phyloP scores from a whole-genome alignment of 2,329 filamentous ascomycete species.

The Trichophyton schoenleinii region DNA sequence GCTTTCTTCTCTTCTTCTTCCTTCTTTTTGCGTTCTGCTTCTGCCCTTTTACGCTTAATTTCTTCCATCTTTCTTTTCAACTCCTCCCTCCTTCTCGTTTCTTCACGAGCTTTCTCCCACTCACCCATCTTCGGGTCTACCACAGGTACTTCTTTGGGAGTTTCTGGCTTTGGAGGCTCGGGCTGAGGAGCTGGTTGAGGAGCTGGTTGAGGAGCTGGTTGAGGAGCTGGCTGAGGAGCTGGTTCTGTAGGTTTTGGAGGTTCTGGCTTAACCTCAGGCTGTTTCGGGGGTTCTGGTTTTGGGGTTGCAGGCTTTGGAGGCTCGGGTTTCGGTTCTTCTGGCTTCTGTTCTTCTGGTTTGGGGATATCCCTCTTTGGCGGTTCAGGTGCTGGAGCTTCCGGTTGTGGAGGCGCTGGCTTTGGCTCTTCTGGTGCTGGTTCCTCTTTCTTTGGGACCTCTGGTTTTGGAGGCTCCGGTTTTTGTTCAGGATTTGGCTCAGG shows the following conservation, averaged over 20 bases:
- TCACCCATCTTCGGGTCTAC: conserved; percentile 8
- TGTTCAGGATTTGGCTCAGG: conserved; percentile 5
- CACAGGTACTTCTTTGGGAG: neutral
- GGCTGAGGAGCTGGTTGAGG: neutral
- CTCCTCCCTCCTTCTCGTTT: conserved; percentile 27
- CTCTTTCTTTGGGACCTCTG: neutral
- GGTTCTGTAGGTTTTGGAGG: conserved; percentile 4
- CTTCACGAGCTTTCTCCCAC: conserved; percentile 23
- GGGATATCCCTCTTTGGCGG: neutral
- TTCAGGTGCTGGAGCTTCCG: neutral
- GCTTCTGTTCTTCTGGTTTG: conserved; percentile 2
- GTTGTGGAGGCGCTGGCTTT: neutral
- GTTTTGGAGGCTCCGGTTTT: conserved; percentile 2
- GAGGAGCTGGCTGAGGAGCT: neutral
- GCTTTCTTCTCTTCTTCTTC: conserved; percentile 28
- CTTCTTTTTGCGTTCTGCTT: conserved; percentile 27
- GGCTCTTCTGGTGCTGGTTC: neutral
- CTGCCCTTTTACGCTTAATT: conserved; percentile 27
- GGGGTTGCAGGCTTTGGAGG: neutral
- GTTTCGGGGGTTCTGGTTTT: conserved; percentile 1
- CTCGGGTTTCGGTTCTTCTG: conserved; percentile 2
- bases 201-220: neutral
- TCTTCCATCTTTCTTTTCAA: conserved; percentile 24
- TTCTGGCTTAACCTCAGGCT: neutral
- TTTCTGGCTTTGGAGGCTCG: neutral